Evolutionary conservation across 1,284 basidiomycete genomes (phyloP).

Genomic region (Tranzscheliella williamsii): DNA sequence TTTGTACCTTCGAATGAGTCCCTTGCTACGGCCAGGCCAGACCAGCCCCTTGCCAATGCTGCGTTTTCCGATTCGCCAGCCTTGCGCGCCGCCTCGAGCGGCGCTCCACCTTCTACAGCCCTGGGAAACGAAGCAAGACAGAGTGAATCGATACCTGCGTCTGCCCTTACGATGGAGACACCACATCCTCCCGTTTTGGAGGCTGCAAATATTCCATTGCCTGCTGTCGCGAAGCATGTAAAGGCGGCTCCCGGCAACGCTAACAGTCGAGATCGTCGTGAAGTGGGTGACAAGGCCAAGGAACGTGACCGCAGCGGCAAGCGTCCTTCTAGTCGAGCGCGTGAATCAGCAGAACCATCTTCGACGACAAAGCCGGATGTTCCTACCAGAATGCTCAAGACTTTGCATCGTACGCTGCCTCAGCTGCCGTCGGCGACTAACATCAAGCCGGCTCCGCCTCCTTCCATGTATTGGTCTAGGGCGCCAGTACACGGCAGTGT

Average conservation of each 20-base stretch:
- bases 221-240: no score
- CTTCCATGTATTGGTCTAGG: constrained; percentile 81
- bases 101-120: no score
- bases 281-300: constrained; percentile 4
- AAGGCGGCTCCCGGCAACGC: not conserved
- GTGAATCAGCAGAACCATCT: constrained; percentile 6
- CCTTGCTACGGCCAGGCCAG: no score
- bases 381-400: constrained; percentile 9
- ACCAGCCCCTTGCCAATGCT: no score
- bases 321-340: constrained; percentile 2
- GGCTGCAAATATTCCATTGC: no score
- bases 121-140: no score
- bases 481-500: constrained; percentile 77
- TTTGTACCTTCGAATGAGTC: no score
- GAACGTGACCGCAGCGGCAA: not conserved
- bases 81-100: no score
- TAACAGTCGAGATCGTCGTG: constrained; percentile 4
- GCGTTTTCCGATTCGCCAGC: no score
- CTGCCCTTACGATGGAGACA: no score
- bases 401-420: constrained; percentile 23
- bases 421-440: constrained; percentile 42
- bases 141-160: no score
- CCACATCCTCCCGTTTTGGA: no score
- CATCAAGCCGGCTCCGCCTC: constrained; percentile 38
- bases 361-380: constrained; percentile 7